A percentile compares a stretch with the other conserved stretches of the same genome.
Evolutionary conservation across 2,329 filamentous ascomycete species (phyloP).

Genomic region (Pseudocercospora cruenta): DNA sequence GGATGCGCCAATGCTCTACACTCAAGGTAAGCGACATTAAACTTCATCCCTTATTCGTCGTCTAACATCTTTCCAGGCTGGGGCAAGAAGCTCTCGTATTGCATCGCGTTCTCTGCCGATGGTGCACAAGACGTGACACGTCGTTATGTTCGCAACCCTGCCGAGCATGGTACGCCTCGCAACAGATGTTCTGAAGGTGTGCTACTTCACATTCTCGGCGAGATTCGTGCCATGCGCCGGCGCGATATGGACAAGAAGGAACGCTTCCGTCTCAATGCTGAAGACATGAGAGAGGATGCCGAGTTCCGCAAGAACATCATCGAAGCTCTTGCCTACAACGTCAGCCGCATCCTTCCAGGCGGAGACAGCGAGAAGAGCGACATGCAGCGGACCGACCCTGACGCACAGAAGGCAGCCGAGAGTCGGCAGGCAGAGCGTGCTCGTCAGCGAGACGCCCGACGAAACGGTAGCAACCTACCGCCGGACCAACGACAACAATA

Average conservation of each 20-base stretch:
- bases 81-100: conserved; percentile 96
- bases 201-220: conserved; percentile 85
- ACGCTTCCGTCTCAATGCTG: conserved; percentile 77
- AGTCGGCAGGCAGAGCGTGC: conserved; percentile 43
- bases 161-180: conserved; percentile 72
- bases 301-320: conserved; percentile 77
- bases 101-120: conserved; percentile 93
- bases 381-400: conserved; percentile 44
- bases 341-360: conserved; percentile 68
- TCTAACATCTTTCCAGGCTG: conserved; percentile 61
- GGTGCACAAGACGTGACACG: conserved; percentile 71
- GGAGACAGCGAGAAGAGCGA: conserved; percentile 29
- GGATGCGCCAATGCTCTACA: conserved; percentile 91
- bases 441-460: conserved; percentile 29
- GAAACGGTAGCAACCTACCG: conserved; percentile 41
- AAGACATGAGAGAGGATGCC: conserved; percentile 74
- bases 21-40: conserved; percentile 63
- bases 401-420: conserved; percentile 53
- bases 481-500: conserved; percentile 28
- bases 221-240: conserved; percentile 83
- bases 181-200: conserved; percentile 85
- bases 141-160: conserved; percentile 69
- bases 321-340: conserved; percentile 71
- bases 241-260: conserved; percentile 84
- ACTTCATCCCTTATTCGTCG: conserved; percentile 2